These are phyloP conservation scores for Kluyveromyces siamensis DNA, from an alignment of 805 yeast species.

Conservation along the genomic window DNA sequence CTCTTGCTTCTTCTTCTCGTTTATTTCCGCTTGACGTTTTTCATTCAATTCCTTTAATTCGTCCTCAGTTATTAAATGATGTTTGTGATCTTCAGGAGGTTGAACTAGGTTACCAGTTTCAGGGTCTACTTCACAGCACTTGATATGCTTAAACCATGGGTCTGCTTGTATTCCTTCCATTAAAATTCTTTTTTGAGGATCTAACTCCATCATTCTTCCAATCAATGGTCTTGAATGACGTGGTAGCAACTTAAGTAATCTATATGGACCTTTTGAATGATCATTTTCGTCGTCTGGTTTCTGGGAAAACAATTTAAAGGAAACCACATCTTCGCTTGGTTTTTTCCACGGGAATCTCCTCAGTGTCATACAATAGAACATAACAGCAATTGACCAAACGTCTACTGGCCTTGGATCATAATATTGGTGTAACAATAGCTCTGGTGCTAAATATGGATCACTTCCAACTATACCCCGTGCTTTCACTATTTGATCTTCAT, in stretches of 20 bases:
- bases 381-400: conserved; percentile 89
- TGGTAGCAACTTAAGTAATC: conserved; percentile 67
- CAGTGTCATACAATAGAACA: conserved; percentile 82
- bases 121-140: conserved; percentile 36
- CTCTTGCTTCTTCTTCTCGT: conserved; percentile 12
- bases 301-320: conserved; percentile 59
- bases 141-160: conserved; percentile 50
- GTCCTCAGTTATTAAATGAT: conserved; percentile 62
- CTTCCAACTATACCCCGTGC: conserved; percentile 90
- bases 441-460: conserved; percentile 94
- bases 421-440: conserved; percentile 45
- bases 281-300: conserved; percentile 34
- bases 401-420: conserved; percentile 88
- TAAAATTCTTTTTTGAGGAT: conserved; percentile 47
- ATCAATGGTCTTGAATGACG: conserved; percentile 52
- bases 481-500: conserved; percentile 44
- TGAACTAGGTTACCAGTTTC: conserved; percentile 18
- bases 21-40: conserved; percentile 25
- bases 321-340: conserved; percentile 68
- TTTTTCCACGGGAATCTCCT: conserved; percentile 93
- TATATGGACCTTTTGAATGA: conserved; percentile 55
- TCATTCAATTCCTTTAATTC: conserved; percentile 39
- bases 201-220: conserved; percentile 53
- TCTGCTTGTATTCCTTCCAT: conserved; percentile 49
- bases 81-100: conserved; percentile 40